Evolutionary conservation across 345 rosid species (phyloP).

Genomic region (Eucalyptus regnans): DNA sequence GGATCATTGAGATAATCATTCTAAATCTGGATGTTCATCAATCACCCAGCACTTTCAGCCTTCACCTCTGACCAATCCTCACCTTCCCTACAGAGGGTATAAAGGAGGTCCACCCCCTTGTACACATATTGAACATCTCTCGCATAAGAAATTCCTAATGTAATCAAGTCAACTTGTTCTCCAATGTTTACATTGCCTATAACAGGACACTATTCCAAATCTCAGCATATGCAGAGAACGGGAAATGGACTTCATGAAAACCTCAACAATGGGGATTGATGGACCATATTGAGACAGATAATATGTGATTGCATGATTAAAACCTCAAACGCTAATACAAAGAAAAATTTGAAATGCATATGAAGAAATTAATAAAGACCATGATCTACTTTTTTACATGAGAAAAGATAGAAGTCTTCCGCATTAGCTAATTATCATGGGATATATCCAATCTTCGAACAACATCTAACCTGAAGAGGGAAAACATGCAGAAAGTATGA

Average conservation of each 20-base stretch:
- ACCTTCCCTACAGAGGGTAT: neutral
- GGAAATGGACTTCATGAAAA: neutral
- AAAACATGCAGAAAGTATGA: neutral
- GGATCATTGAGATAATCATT: neutral
- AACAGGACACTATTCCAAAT: neutral
- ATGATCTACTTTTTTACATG: neutral
- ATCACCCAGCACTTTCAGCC: neutral
- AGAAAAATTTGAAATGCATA: neutral
- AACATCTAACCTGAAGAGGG: neutral
- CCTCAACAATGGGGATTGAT: neutral
- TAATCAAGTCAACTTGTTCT: neutral
- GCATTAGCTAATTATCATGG: neutral
- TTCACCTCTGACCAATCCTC: neutral
- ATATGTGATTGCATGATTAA: neutral
- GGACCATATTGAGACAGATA: neutral
- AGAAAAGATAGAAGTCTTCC: neutral
- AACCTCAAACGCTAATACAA: neutral
- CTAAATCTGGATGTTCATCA: neutral
- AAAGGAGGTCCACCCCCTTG: neutral
- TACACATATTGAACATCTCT: neutral
- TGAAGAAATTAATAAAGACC: neutral
- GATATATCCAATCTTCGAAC: neutral
- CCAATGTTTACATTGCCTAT: neutral
- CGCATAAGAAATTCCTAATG: neutral
- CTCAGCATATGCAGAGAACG: neutral